Conservation (phyloP, 495 filamentous ascomycete species). For the Darksidea phi region DNA sequence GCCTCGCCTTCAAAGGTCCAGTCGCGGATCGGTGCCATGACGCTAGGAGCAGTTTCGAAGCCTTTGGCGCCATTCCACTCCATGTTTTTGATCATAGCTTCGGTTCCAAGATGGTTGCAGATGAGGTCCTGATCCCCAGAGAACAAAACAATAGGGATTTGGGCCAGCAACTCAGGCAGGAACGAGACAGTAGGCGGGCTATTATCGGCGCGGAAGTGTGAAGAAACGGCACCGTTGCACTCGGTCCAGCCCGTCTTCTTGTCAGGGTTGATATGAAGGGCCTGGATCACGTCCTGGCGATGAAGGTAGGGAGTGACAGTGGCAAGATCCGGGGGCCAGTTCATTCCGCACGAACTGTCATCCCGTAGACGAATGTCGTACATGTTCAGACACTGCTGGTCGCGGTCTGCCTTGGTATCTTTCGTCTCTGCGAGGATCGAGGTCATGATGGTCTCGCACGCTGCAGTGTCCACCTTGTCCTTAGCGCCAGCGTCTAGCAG, state of each 20-base stretch:
- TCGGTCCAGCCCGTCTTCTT: constrained; percentile 90
- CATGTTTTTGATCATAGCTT: constrained; percentile 86
- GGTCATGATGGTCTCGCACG: constrained; percentile 74
- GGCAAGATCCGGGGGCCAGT: constrained; percentile 85
- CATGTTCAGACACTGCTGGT: constrained; percentile 78
- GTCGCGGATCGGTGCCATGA: constrained; percentile 84
- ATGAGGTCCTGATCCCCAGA: constrained; percentile 92
- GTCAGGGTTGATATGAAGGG: constrained; percentile 77
- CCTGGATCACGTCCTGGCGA: constrained; percentile 70
- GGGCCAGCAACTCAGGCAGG: constrained; percentile 72
- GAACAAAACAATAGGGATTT: constrained; percentile 79
- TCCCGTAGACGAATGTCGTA: constrained; percentile 88
- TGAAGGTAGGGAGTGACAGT: constrained; percentile 80
- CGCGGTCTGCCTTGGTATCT: constrained; percentile 50
- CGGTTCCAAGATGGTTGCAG: constrained; percentile 95
- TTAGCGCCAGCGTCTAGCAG: constrained; percentile 54
- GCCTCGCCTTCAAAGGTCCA: constrained; percentile 93
- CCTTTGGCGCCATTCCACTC: constrained; percentile 86
- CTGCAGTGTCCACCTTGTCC: constrained; percentile 61
- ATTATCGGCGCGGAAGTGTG: constrained; percentile 63
- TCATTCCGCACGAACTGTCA: constrained; percentile 79
- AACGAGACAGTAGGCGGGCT: constrained; percentile 71
- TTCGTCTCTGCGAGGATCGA: constrained; percentile 57
- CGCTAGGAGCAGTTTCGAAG: constrained; percentile 85
- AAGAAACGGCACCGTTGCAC: constrained; percentile 74